Evolutionary conservation across 768 basidiomycete species (phyloP).

Genomic region (Termitomyces eurrhizus): DNA sequence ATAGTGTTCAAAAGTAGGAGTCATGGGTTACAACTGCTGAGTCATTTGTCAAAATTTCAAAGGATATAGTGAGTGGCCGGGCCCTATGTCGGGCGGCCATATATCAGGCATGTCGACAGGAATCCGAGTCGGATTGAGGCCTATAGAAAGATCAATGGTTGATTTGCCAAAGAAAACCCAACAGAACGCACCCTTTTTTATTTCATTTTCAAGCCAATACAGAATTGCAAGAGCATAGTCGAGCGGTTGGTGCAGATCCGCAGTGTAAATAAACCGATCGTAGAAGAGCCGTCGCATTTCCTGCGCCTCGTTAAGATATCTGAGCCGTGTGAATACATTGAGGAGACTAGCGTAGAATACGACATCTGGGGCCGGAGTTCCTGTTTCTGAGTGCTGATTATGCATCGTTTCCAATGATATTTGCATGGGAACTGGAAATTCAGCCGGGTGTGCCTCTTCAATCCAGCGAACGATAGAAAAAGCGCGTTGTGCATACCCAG

Average conservation of each 20-base stretch:
- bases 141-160: background rate
- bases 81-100: background rate
- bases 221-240: conserved; percentile 8
- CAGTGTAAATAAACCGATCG: conserved; percentile 18
- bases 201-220: background rate
- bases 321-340: conserved; percentile 30
- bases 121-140: background rate
- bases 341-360: conserved; percentile 35
- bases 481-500: conserved; percentile 31
- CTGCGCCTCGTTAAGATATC: conserved; percentile 24
- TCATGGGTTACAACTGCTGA: background rate
- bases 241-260: conserved; percentile 16
- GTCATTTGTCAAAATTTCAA: background rate
- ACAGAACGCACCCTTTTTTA: background rate
- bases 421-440: conserved; percentile 1
- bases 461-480: conserved; percentile 39
- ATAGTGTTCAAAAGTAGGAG: background rate
- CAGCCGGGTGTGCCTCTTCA: conserved; percentile 23
- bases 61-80: background rate
- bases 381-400: background rate
- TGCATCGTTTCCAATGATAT: background rate
- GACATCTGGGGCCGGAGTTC: conserved; percentile 24
- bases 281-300: conserved; percentile 24
- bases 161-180: background rate
- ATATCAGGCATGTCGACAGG: too few species aligned